Evolutionary conservation across 2,329 filamentous ascomycete genomes (phyloP).

Genomic region (Byssochlamys sp.): DNA sequence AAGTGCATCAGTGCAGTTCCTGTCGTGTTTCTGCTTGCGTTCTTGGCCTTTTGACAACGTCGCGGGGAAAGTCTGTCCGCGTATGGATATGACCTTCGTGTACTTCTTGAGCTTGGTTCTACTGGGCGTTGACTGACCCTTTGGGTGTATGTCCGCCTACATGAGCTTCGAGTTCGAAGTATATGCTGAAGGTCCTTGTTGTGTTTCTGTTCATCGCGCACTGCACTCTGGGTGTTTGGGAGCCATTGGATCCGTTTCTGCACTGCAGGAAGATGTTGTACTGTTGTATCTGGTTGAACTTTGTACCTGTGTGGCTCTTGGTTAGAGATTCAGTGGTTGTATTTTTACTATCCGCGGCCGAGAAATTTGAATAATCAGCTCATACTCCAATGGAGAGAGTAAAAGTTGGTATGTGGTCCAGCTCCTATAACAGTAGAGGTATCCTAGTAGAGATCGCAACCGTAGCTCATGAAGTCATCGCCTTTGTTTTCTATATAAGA

Average conservation of each 20-base stretch:
- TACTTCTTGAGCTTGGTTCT: constrained; percentile 1
- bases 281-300: neutral
- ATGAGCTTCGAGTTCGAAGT: constrained; percentile 1
- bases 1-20: too few relatives aligned
- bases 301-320: neutral
- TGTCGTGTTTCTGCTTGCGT: neutral
- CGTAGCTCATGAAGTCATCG: neutral
- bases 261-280: neutral
- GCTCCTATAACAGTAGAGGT: neutral
- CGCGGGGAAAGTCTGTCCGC: too few relatives aligned
- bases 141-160: constrained; percentile 7
- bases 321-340: neutral
- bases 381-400: neutral
- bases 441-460: neutral
- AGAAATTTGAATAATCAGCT: neutral
- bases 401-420: neutral
- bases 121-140: constrained; percentile 7
- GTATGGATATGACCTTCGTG: neutral
- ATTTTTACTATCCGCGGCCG: neutral
- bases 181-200: neutral
- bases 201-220: neutral
- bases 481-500: neutral
- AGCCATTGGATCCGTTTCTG: neutral
- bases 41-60: too few relatives aligned
- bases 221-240: neutral